phyloP scores from a whole-genome alignment of 2,329 filamentous ascomycete species.

The Scopulariopsis brevicaulis region DNA sequence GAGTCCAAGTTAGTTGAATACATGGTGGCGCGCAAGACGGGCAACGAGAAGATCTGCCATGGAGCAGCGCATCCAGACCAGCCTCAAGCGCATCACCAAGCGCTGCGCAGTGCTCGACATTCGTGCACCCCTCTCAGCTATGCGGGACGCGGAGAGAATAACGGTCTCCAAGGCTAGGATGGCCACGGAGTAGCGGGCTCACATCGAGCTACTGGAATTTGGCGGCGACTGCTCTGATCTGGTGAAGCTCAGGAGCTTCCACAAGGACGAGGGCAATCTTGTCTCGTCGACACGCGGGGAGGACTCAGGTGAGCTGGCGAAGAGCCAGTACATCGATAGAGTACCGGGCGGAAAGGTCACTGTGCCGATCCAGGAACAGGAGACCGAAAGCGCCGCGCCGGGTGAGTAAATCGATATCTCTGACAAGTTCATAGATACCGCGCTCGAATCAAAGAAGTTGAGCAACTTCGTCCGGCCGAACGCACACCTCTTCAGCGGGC shows the following conservation, averaged over 20 bases:
- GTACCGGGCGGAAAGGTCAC: constrained; percentile 19
- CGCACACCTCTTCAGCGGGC: constrained; percentile 24
- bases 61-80: constrained; percentile 40
- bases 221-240: constrained; percentile 40
- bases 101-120: constrained; percentile 56
- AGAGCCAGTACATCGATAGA: constrained; percentile 24
- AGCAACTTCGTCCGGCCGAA: constrained; percentile 24
- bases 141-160: constrained; percentile 55
- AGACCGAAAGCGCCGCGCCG: constrained; percentile 21
- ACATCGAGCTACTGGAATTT: constrained; percentile 43
- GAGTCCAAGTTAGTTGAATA: constrained; percentile 46
- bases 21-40: constrained; percentile 37
- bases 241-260: constrained; percentile 29
- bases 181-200: constrained; percentile 52
- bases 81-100: constrained; percentile 30
- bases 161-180: constrained; percentile 50
- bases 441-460: constrained; percentile 25
- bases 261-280: constrained; percentile 17
- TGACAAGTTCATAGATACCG: constrained; percentile 23
- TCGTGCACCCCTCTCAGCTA: constrained; percentile 50
- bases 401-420: constrained; percentile 10
- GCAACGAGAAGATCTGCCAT: constrained; percentile 48
- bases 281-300: constrained; percentile 6
- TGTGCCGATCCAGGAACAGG: constrained; percentile 14
- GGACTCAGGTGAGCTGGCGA: constrained; percentile 13